Conservation (phyloP, 1,139 yeast species). For the Blastobotrys serpentis region DNA sequence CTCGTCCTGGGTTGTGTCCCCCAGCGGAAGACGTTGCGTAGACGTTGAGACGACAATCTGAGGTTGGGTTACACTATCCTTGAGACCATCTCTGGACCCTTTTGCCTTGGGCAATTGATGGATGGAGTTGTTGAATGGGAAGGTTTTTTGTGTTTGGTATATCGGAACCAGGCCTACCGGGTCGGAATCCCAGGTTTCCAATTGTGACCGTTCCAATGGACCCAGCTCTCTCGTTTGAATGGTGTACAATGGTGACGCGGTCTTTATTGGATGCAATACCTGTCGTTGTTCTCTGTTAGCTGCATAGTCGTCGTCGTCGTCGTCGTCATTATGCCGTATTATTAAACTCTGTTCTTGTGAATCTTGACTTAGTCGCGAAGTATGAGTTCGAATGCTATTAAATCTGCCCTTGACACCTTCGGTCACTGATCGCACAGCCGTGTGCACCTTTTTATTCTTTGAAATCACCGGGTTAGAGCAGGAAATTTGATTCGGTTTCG, state of each 20-base stretch:
- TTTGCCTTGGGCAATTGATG: constrained; percentile 2
- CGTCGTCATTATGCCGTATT: background rate
- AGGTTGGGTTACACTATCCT: background rate
- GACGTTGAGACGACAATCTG: constrained; percentile 1
- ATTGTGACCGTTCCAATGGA: constrained; percentile 6
- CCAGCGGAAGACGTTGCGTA: background rate
- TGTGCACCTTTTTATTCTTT: background rate
- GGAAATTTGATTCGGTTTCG: too few relatives aligned
- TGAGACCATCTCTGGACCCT: background rate
- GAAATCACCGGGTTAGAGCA: constrained; percentile 4
- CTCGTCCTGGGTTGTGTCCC: too few relatives aligned
- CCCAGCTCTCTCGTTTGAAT: constrained; percentile 12
- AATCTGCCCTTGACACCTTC: background rate
- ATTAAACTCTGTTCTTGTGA: background rate
- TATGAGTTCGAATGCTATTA: background rate
- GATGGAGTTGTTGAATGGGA: constrained; percentile 7
- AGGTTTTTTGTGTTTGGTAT: constrained; percentile 6
- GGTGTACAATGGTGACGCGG: background rate
- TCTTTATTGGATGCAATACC: background rate
- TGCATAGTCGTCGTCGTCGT: too few relatives aligned
- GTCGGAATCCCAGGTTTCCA: background rate
- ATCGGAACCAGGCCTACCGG: constrained; percentile 14
- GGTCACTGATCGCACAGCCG: constrained; percentile 1
- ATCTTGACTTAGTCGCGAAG: too few relatives aligned
- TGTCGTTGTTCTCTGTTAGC: background rate